Evolutionary conservation across 2,329 filamentous ascomycete genomes (phyloP), one percentile per base, ranked within the genome.

Genomic region (Ceratocystis eucalypticola): DNA sequence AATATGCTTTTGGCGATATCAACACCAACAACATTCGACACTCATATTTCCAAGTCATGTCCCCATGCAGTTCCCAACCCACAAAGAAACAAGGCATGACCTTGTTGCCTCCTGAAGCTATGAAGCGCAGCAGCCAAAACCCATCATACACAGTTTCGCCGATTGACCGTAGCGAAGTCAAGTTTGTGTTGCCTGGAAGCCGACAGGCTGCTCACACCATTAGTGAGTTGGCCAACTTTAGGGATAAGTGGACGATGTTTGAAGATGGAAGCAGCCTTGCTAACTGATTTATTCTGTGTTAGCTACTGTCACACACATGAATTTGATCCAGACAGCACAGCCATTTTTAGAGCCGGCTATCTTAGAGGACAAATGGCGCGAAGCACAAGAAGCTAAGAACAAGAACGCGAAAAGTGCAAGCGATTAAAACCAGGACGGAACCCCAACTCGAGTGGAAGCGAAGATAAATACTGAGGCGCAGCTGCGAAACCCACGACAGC

Each of bases 281-380:
- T 63, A 63, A 63, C 55, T n/a, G 22, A 12, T 20, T 12, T 15
- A 25, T 20, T 5, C 8, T 28, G 4, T 44, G 20, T 4, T 55
- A 66, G 65, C 33, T 28, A 22, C 41, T 22, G 25, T 30, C 2
- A 50, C 41, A 25, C 17, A 10, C 15, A 22, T 67, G 2, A 44
- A 63, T 25, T 45, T 53, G 10, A 17, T 17, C 37, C 30, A 41
- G 17, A 67, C 65, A n/a, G 28, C 73, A 7, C 75, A 76, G 65
- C 75, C 75, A 3, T 76, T 77, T 53, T 69, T 77, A 6, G 72
- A 77, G 48, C 74, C 73, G 8, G 69, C 70, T 22, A 69, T 69
- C 3, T 46, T 73, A n/a, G 48, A 67, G 57, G 67, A 70, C 12
- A 65, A 69, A 20, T 70, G 69, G 69, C 53, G 69, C 64, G 62